Percentiles rank a stretch among this genome's conserved stretches.
phyloP scores from a whole-genome alignment of 352 stramenopile species.

The Peronosclerospora sorghi region DNA sequence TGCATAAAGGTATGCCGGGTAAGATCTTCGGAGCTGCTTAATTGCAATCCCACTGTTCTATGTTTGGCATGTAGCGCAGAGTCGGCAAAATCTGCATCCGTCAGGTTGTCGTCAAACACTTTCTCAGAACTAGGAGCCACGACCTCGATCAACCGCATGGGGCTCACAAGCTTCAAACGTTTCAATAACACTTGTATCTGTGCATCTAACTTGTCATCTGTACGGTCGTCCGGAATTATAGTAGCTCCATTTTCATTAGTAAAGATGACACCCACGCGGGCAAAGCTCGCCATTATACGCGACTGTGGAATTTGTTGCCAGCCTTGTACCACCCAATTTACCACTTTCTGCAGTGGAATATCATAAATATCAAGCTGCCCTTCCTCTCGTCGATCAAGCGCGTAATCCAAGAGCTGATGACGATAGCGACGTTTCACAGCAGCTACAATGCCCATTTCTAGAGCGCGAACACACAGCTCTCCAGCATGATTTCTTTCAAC shows the following conservation, averaged over 20 bases:
- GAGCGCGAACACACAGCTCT: constrained; percentile 26
- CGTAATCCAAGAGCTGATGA: constrained; percentile 30
- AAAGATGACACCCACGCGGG: constrained; percentile 22
- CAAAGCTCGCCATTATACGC: constrained; percentile 42
- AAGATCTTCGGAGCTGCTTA: constrained; percentile 17
- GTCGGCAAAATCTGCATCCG: constrained; percentile 59
- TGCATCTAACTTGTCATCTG: constrained; percentile 38
- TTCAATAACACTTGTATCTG: constrained; percentile 44
- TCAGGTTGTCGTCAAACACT: constrained; percentile 45
- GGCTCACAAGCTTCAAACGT: constrained; percentile 33
- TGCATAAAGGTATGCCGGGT: constrained; percentile 6
- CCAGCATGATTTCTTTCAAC: constrained; percentile 22
- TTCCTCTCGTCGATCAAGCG: constrained; percentile 33
- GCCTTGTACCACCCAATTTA: constrained; percentile 41
- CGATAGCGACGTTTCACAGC: constrained; percentile 54
- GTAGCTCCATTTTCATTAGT: constrained; percentile 8
- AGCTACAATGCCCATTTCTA: constrained; percentile 33
- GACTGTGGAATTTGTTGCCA: constrained; percentile 47
- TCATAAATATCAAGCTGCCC: constrained; percentile 27
- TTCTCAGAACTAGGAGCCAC: constrained; percentile 30
- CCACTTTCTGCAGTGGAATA: constrained; percentile 34
- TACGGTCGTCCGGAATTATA: constrained; percentile 19
- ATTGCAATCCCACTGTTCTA: constrained; percentile 21
- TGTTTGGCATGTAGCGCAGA: constrained; percentile 36
- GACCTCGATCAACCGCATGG: constrained; percentile 43